A percentile compares a stretch with the other conserved stretches of the same genome.
Conservation (phyloP, 768 basidiomycete species). For the Daedaleopsis nitida region DNA sequence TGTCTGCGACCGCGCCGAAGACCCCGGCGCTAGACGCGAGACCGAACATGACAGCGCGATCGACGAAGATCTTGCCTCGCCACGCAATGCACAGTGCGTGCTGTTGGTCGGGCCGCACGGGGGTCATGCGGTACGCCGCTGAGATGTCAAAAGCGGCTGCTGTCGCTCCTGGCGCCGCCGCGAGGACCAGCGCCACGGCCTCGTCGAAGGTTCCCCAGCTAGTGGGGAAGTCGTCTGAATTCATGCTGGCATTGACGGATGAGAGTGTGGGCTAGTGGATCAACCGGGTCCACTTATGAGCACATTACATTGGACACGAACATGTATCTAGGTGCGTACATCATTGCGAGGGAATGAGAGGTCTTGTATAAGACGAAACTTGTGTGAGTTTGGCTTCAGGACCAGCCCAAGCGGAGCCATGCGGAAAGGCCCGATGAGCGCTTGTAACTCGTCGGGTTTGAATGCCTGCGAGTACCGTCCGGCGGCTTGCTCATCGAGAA, state of each 20-base stretch:
- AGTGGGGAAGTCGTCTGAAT: conserved; percentile 32
- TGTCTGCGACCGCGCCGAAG: conserved; percentile 39
- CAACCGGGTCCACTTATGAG: too few species aligned
- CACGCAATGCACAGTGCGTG: conserved; percentile 33
- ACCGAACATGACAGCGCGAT: conserved; percentile 37
- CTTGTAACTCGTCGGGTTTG: conserved; percentile 24
- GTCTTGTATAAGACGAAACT: conserved; percentile 37
- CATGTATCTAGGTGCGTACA: too few species aligned
- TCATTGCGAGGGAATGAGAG: conserved; percentile 26
- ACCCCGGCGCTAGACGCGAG: conserved; percentile 36
- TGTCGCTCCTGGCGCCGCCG: conserved; percentile 33
- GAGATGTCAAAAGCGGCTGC: conserved; percentile 45
- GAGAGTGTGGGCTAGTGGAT: not conserved
- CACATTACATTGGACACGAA: too few species aligned
- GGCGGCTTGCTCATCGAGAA: conserved; percentile 31
- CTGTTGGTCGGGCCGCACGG: conserved; percentile 39
- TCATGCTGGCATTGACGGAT: conserved; percentile 26
- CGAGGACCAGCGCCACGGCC: conserved; percentile 28
- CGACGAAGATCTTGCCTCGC: conserved; percentile 37
- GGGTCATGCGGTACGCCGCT: conserved; percentile 40
- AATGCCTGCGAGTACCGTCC: conserved; percentile 37
- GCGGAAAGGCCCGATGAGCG: conserved; percentile 42
- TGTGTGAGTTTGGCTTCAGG: conserved; percentile 32
- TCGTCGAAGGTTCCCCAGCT: conserved; percentile 42
- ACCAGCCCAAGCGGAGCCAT: conserved; percentile 44